A percentile compares a stretch with the other conserved stretches of the same genome.
These are phyloP conservation scores for Sporodiniella umbellata DNA, from an alignment of 371 early-diverging fungal genomes.

Conservation along the genomic window DNA sequence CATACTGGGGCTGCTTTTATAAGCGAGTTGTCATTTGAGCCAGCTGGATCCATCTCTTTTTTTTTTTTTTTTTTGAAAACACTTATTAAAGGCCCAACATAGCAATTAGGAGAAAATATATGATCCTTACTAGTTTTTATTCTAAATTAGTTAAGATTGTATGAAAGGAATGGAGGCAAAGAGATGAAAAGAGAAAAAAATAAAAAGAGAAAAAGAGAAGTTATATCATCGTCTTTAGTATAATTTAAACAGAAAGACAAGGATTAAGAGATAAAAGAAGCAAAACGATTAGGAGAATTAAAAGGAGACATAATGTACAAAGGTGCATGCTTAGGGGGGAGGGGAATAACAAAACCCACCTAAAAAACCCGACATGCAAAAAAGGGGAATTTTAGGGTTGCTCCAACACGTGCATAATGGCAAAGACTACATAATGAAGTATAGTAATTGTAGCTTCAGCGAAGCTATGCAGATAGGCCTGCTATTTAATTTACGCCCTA, in stretches of 20 bases:
- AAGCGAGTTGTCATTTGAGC: background rate
- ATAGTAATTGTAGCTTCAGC: no score
- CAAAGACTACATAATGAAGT: no score
- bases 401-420: no score
- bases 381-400: no score
- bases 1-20: conserved; percentile 4
- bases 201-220: conserved; percentile 6
- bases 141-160: background rate
- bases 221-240: background rate
- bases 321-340: background rate
- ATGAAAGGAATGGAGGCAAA: background rate
- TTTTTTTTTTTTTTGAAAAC: no score
- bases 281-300: background rate
- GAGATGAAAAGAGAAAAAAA: no score
- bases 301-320: background rate
- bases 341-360: background rate
- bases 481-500: no score
- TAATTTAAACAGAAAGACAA: background rate
- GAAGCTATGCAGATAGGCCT: no score
- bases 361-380: background rate
- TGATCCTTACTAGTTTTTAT: background rate
- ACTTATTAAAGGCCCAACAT: background rate
- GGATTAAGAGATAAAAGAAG: background rate
- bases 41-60: background rate
- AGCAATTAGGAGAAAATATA: background rate